Base-by-base conservation (phyloP, 2,329 filamentous ascomycete species). In the Microdochium trichocladiopsis region DNA sequence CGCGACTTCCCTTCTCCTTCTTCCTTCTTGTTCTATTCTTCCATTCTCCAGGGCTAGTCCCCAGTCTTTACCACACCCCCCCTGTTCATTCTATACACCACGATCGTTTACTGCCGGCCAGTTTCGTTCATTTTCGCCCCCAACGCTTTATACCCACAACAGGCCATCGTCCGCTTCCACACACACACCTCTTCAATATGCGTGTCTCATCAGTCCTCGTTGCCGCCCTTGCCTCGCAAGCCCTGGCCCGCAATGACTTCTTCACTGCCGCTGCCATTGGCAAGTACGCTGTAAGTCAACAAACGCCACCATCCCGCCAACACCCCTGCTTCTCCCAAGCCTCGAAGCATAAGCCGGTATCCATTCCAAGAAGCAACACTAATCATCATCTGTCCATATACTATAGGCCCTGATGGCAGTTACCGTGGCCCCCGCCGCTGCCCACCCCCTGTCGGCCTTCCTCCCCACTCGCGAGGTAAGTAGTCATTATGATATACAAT, bases 11-110 rank as follows among this genome's bases (percentile, higher is more conserved):
- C 55, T 43, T 51, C 53, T 50, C 31, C 41, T 53, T 54, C 41
- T 18, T 43, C 45, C 28, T 25, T n/a, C n/a, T n/a, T n/a, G n/a
- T n/a, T 24, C 53, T 48, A 51, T 55, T 51, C 47, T 49, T 43
- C 43, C 50, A 55, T 57, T 57, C 50, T 45, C 41, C 41, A 45
- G 41, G 41, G 51, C 55, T 55, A 54, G 53, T 54, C 53, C 53
- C 52, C 53, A 57, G 50, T 50, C 51, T 45, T 55, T 55, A 47
- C 53, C 55, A 51, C n/a, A 55, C 8, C 11, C 36, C 36, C 11
- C 36, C 36, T 45, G 6, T 57, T 51, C 55, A 55, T 33, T 53
- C 53, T 41, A 53, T 55, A 31, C 50, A 36, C 25, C 51, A 55
- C 21, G 6, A 45, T 45, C 41, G 50, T 57, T 47, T 51, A 51